Percentiles rank a stretch among this genome's conserved stretches.
phyloP scores from a whole-genome alignment of 768 basidiomycete species.

The Amyloporia xantha region DNA sequence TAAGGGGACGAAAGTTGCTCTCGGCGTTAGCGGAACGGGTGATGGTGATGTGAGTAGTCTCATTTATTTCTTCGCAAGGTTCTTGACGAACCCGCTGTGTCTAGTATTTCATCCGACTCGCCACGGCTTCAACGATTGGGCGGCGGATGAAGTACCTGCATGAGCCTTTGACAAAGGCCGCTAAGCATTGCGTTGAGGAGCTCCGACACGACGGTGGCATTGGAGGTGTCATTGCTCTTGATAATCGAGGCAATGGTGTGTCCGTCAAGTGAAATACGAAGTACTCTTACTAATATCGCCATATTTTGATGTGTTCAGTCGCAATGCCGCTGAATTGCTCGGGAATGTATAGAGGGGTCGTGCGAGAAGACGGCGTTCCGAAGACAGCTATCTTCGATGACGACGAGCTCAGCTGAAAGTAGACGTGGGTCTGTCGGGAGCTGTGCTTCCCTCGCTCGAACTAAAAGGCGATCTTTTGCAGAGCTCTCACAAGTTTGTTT shows the following conservation, averaged over 20 bases:
- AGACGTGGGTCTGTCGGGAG: background rate
- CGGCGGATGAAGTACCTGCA: slow-evolving; percentile 54
- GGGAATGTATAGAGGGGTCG: slow-evolving; percentile 81
- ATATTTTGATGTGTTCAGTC: too few relatives aligned
- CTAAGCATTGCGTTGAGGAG: slow-evolving; percentile 49
- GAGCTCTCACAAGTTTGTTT: too few relatives aligned
- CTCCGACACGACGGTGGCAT: slow-evolving; percentile 51
- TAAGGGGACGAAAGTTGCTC: slow-evolving; percentile 31
- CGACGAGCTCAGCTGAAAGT: slow-evolving; percentile 33
- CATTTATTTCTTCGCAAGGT: background rate
- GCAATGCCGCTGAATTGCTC: slow-evolving; percentile 67
- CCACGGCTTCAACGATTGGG: slow-evolving; percentile 60
- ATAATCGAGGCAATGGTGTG: slow-evolving; percentile 62
- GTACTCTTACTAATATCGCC: too few relatives aligned
- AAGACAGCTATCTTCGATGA: slow-evolving; percentile 75
- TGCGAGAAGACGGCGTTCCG: slow-evolving; percentile 59
- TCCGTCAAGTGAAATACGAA: background rate
- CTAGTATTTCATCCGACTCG: slow-evolving; percentile 76
- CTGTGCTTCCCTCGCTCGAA: too few relatives aligned
- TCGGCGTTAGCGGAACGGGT: slow-evolving; percentile 81
- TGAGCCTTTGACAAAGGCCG: slow-evolving; percentile 52
- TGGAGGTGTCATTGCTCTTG: slow-evolving; percentile 74
- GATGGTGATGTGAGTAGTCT: slow-evolving; percentile 78
- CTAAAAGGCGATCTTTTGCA: too few relatives aligned
- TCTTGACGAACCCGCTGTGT: too few relatives aligned